Evolutionary conservation across 805 yeast species (phyloP).

Genomic region (Ogataea pilisensis): DNA sequence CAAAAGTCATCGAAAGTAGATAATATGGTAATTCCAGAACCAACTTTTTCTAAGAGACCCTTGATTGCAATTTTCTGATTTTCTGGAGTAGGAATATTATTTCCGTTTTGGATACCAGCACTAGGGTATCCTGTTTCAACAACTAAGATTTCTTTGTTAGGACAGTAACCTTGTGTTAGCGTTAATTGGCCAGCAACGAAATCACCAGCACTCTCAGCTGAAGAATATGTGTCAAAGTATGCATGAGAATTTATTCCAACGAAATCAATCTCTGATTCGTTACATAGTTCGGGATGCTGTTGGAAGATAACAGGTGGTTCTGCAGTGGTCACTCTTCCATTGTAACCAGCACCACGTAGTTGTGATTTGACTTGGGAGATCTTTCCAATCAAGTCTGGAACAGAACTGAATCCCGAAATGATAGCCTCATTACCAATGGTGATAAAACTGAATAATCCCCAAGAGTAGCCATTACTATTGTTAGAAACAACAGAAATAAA

Average conservation of each 20-base stretch:
- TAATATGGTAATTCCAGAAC: slow-evolving; percentile 63
- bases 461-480: slow-evolving; percentile 43
- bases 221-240: slow-evolving; percentile 62
- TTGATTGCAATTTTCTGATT: slow-evolving; percentile 72
- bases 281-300: slow-evolving; percentile 64
- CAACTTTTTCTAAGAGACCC: slow-evolving; percentile 53
- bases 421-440: slow-evolving; percentile 91
- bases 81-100: slow-evolving; percentile 61
- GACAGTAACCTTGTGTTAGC: slow-evolving; percentile 53
- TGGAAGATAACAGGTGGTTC: slow-evolving; percentile 83
- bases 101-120: slow-evolving; percentile 66
- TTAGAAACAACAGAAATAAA: slow-evolving; percentile 42
- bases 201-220: slow-evolving; percentile 66
- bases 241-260: slow-evolving; percentile 87
- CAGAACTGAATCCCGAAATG: slow-evolving; percentile 56
- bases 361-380: slow-evolving; percentile 57
- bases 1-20: slow-evolving; percentile 82
- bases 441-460: slow-evolving; percentile 73
- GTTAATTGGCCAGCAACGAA: slow-evolving; percentile 63
- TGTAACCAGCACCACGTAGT: slow-evolving; percentile 66
- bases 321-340: slow-evolving; percentile 74
- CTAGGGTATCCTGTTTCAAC: slow-evolving; percentile 93
- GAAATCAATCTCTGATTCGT: slow-evolving; percentile 65
- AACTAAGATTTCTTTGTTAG: slow-evolving; percentile 49
- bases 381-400: slow-evolving; percentile 57